Conservation (phyloP, 805 yeast genomes). For the Yamadazyma phyllophila region DNA sequence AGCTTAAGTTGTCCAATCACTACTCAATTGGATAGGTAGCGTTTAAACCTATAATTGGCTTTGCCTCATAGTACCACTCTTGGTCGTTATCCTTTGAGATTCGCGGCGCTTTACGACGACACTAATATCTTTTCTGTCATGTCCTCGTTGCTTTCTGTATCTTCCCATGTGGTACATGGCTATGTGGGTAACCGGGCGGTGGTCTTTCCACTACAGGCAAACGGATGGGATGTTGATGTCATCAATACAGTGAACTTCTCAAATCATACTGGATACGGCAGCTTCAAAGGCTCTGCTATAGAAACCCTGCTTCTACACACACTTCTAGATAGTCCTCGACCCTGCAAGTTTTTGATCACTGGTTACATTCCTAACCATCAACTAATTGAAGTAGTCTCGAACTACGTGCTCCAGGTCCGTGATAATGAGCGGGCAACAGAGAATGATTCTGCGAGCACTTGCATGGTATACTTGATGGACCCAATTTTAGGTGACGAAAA, state of each 20-base stretch:
- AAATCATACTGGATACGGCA: constrained; percentile 88
- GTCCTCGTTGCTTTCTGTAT: constrained; percentile 38
- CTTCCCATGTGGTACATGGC: constrained; percentile 94
- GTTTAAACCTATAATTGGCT: too few relatives aligned
- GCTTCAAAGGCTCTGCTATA: constrained; percentile 57
- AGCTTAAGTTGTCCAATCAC: too few relatives aligned
- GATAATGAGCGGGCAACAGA: too few relatives aligned
- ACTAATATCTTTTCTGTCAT: not conserved
- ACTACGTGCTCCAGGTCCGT: not conserved
- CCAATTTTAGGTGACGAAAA: constrained; percentile 86
- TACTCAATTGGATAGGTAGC: too few relatives aligned
- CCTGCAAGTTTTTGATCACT: constrained; percentile 49
- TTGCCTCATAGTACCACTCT: too few relatives aligned
- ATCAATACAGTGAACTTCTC: constrained; percentile 86
- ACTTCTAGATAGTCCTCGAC: constrained; percentile 40
- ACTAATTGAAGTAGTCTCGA: constrained; percentile 34
- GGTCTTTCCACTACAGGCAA: constrained; percentile 80
- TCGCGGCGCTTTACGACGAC: too few relatives aligned
- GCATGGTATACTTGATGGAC: constrained; percentile 56
- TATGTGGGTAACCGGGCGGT: constrained; percentile 93
- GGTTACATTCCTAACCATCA: constrained; percentile 67
- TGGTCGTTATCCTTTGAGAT: too few relatives aligned
- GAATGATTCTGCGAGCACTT: not conserved
- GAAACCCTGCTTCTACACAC: constrained; percentile 30
- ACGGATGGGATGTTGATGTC: constrained; percentile 92